These are phyloP conservation scores for Didymella glomerata DNA, from an alignment of 2,329 filamentous ascomycete species.

Conservation along the genomic window DNA sequence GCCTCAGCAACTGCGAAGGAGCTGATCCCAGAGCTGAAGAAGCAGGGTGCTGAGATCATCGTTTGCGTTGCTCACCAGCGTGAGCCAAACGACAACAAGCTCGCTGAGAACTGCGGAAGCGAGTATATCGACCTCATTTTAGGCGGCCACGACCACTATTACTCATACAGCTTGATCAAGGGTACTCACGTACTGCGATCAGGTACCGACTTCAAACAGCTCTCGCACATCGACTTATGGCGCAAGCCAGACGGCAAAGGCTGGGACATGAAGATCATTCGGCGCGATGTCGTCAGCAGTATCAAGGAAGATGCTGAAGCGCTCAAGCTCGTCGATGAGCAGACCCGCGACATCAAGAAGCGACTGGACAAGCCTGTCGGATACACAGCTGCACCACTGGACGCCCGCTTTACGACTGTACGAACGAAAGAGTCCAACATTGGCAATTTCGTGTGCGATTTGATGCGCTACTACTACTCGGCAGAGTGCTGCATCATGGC, in stretches of 20 bases:
- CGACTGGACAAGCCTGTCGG: constrained; percentile 82
- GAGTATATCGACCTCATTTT: constrained; percentile 85
- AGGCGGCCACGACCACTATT: constrained; percentile 91
- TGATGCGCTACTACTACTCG: constrained; percentile 84
- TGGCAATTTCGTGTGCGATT: constrained; percentile 89
- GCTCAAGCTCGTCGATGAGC: constrained; percentile 68
- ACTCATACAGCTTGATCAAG: constrained; percentile 78
- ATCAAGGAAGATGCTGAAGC: constrained; percentile 71
- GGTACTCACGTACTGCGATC: constrained; percentile 85
- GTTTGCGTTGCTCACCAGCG: constrained; percentile 85
- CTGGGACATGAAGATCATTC: constrained; percentile 82
- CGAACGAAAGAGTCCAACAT: constrained; percentile 80
- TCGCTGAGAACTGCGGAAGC: constrained; percentile 74
- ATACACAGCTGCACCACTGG: constrained; percentile 81
- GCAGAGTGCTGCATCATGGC: constrained; percentile 70
- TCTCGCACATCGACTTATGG: constrained; percentile 85
- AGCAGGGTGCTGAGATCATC: constrained; percentile 81
- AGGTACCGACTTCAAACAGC: constrained; percentile 89
- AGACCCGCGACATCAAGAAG: constrained; percentile 76
- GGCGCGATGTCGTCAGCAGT: constrained; percentile 75
- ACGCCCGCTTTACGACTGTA: constrained; percentile 86
- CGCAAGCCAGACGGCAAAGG: constrained; percentile 61
- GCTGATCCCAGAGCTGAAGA: constrained; percentile 75
- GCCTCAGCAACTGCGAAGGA: constrained; percentile 78
- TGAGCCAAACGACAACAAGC: constrained; percentile 87